Percentiles rank a stretch among this genome's conserved stretches.
Conservation (phyloP, 768 basidiomycete genomes). For the Cytidiella melzeri region DNA sequence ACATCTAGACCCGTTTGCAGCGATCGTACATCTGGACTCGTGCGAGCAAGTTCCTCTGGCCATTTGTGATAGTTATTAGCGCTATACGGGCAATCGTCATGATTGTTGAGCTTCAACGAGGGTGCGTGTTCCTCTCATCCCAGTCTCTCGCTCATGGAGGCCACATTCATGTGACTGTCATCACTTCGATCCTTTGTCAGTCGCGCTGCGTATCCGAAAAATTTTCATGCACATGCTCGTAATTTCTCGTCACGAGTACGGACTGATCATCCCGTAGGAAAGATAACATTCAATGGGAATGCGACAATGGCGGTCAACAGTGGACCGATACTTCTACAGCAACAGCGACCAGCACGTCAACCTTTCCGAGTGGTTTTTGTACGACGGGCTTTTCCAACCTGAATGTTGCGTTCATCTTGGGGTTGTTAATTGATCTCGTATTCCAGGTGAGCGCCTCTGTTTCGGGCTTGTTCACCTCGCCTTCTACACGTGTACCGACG, state of each 20-base stretch:
- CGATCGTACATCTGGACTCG: conserved; percentile 66
- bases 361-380: conserved; percentile 54
- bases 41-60: conserved; percentile 62
- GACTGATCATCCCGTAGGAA: conserved; percentile 34
- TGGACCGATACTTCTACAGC: conserved; percentile 40
- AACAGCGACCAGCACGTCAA: conserved; percentile 35
- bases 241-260: not conserved
- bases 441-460: conserved; percentile 50
- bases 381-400: conserved; percentile 51
- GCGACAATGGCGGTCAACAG: conserved; percentile 61
- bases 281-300: conserved; percentile 68
- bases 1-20: conserved; percentile 35
- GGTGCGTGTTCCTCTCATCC: conserved; percentile 40
- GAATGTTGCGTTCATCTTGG: conserved; percentile 59
- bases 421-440: conserved; percentile 55
- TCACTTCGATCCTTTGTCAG: not conserved
- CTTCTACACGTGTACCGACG: conserved; percentile 20
- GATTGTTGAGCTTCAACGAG: conserved; percentile 67
- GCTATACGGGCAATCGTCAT: conserved; percentile 63
- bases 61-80: conserved; percentile 59
- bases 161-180: not conserved
- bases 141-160: not conserved
- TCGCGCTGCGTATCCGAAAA: not conserved
- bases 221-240: not conserved
- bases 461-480: conserved; percentile 18